Base-by-base conservation (phyloP, 2,329 filamentous ascomycete genomes). In the Aspergillus ustus region DNA sequence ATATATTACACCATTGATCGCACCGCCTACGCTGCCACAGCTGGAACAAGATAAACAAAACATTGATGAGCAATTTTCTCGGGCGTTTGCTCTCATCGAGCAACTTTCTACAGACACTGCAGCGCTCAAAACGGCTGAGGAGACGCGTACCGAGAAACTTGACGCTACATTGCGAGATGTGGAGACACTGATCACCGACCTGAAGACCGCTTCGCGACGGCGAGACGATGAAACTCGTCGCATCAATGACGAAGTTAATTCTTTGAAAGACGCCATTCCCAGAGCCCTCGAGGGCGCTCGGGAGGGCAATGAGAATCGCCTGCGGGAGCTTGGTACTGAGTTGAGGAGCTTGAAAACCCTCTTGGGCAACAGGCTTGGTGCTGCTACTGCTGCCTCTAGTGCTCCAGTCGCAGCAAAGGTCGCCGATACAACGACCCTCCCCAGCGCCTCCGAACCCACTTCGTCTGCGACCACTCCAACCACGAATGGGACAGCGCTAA, bases 41-140 rank as follows among this genome's bases (percentile, higher is more conserved):
- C 83, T 99, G 9, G 92, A 97, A 73, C 90, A 96, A 75, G 95
- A 99, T 77, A 99, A 99, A 79, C 88, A 92, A 64, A 87, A 88
- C 44, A 93, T 99, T 61, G 93, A 98, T 75, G 93, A 93, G 66
- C 91, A 94, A 62, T 99, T 99, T 77, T 91, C 95, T 69, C 91
- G 91, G 71, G 92, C 94, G 2, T 99, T 99, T 75, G 84, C 89
- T 19, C 85, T 98, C 15, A 89, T 99, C 11, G 95, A 99, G 63
- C 95, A 98, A 74, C 85, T 99, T 1, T 87, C 91, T 43, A 91
- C 92, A 69, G 96, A 99, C 75, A 99, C 95, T 0, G 88, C 93
- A 57, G 86, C 88, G 8, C 85, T 99, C 63, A 99, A 99, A 80
- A 84, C 87, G 4, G 90, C 93, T 0, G 95, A 99, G 81, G 85